These are phyloP conservation scores for Aphanocladium album DNA, from an alignment of 2,329 filamentous ascomycete genomes.

Conservation along the genomic window DNA sequence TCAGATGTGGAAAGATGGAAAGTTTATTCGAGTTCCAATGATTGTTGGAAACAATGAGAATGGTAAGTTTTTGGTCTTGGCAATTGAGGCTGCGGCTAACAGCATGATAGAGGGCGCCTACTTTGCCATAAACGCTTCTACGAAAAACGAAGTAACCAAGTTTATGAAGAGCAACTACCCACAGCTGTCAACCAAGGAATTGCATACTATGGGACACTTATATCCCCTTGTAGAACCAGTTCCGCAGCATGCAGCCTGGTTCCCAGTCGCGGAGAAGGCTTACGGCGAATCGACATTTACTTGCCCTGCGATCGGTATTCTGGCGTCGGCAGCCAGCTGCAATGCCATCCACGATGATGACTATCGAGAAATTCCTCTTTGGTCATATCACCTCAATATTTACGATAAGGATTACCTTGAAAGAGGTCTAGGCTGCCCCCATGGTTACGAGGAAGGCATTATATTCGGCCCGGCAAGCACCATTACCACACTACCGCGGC, in stretches of 20 bases:
- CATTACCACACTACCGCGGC: background rate
- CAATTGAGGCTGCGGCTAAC: conserved; percentile 18
- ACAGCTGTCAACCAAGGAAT: conserved; percentile 26
- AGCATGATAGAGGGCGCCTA: conserved; percentile 34
- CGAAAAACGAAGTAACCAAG: conserved; percentile 23
- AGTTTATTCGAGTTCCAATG: conserved; percentile 35
- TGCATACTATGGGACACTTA: conserved; percentile 23
- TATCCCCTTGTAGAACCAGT: conserved; percentile 29
- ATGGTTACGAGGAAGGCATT: conserved; percentile 38
- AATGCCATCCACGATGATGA: background rate
- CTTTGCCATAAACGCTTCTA: conserved; percentile 32
- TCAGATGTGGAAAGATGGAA: conserved; percentile 28
- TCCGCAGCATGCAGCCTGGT: conserved; percentile 33
- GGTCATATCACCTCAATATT: conserved; percentile 42
- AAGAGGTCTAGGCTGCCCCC: conserved; percentile 36
- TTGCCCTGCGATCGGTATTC: conserved; percentile 30
- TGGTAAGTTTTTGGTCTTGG: conserved; percentile 21
- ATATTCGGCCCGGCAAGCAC: conserved; percentile 35
- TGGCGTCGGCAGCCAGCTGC: conserved; percentile 2
- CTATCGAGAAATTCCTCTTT: conserved; percentile 20
- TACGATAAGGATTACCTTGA: conserved; percentile 28
- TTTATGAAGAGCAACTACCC: conserved; percentile 41
- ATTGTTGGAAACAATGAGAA: conserved; percentile 37
- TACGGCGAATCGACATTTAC: conserved; percentile 37
- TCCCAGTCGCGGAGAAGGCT: conserved; percentile 29